These are phyloP conservation scores for Dinochytrium kinnereticum DNA, from an alignment of 371 early-diverging fungal species.

Conservation along the genomic window DNA sequence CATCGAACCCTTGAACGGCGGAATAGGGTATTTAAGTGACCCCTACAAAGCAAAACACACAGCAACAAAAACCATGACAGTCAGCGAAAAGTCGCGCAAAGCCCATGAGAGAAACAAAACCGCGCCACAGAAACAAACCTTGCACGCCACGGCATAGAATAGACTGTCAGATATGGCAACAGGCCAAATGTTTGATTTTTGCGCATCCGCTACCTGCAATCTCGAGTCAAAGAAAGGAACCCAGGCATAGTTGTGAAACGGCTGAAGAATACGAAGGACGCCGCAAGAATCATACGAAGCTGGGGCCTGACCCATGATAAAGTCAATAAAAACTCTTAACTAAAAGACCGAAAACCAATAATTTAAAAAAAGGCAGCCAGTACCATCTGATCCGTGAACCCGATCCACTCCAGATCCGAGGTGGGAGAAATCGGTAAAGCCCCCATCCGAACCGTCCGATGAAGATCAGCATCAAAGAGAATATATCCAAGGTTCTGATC, in stretches of 20 bases:
- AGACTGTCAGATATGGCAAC: constrained; percentile 69
- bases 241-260: constrained; percentile 70
- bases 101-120: background rate
- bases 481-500: constrained; percentile 71
- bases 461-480: constrained; percentile 67
- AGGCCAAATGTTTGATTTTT: constrained; percentile 71
- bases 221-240: constrained; percentile 73
- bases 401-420: constrained; percentile 76
- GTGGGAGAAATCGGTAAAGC: constrained; percentile 68
- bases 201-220: constrained; percentile 41
- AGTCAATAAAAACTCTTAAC: background rate
- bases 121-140: constrained; percentile 43
- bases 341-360: background rate
- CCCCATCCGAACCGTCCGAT: constrained; percentile 65
- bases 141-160: constrained; percentile 66
- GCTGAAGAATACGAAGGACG: constrained; percentile 64
- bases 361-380: constrained; percentile 18
- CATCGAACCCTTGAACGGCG: constrained; percentile 74
- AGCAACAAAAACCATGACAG: too few relatives aligned
- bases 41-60: constrained; percentile 51
- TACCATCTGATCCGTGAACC: constrained; percentile 80
- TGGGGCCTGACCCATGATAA: constrained; percentile 35
- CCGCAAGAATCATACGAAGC: constrained; percentile 72
- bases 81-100: too few relatives aligned
- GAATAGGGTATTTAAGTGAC: constrained; percentile 65